Percentiles rank a stretch among this genome's conserved stretches.
Evolutionary conservation across 78 protist species (phyloP).

Genomic region (Polysphondylium violaceum): DNA sequence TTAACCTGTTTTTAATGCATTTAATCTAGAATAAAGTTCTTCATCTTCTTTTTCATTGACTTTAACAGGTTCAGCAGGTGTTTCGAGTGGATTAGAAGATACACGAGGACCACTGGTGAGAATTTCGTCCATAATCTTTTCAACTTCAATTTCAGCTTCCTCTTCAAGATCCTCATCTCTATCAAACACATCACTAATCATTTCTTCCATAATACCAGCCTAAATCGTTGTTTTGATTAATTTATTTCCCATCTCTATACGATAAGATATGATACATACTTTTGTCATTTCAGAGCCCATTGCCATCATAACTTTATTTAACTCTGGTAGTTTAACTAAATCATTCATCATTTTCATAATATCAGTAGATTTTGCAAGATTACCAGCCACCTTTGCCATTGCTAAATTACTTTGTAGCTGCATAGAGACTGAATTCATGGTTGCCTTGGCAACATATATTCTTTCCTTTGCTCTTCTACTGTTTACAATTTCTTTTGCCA

Average conservation of each 20-base stretch:
- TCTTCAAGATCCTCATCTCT: constrained; percentile 55
- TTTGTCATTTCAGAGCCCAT: constrained; percentile 77
- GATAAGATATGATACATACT: constrained; percentile 2
- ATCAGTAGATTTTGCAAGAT: constrained; percentile 65
- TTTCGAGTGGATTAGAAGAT: constrained; percentile 25
- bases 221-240: background rate
- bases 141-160: constrained; percentile 68
- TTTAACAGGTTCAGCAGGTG: background rate
- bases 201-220: constrained; percentile 80
- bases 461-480: constrained; percentile 71
- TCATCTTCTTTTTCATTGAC: constrained; percentile 26
- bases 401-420: constrained; percentile 69
- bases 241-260: too few relatives aligned
- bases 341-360: constrained; percentile 84
- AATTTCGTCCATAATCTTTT: constrained; percentile 70
- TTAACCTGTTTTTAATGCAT: constrained; percentile 73
- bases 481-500: constrained; percentile 69
- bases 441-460: constrained; percentile 84
- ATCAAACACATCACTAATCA: constrained; percentile 58
- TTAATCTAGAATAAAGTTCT: constrained; percentile 41
- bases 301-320: constrained; percentile 71
- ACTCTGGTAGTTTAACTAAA: constrained; percentile 74
- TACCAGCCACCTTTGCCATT: constrained; percentile 79
- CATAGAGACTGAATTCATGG: constrained; percentile 79
- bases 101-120: constrained; percentile 48